phyloP scores from a whole-genome alignment of 257 asterid genomes.

The Solanum sejunctum region DNA sequence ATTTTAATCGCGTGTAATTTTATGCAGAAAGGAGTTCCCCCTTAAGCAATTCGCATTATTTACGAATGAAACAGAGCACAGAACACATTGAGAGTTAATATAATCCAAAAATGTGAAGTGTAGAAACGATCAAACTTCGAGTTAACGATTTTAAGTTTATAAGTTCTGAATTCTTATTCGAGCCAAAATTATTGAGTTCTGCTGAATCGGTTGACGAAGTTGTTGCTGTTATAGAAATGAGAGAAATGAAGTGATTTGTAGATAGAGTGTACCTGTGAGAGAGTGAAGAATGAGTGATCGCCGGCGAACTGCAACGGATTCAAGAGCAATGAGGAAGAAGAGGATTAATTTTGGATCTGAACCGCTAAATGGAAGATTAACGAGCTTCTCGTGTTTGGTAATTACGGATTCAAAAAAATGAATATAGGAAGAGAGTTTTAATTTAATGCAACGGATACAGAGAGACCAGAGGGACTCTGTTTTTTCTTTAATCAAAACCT shows the following conservation, averaged over 20 bases:
- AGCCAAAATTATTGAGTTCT: neutral
- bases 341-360: conserved; percentile 20
- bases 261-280: neutral
- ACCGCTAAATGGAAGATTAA: neutral
- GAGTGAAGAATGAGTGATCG: neutral
- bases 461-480: neutral
- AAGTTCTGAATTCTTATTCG: neutral
- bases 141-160: neutral
- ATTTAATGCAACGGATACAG: conserved; percentile 22
- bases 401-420: conserved; percentile 13
- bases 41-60: too few relatives aligned
- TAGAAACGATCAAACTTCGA: neutral
- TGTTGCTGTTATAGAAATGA: neutral
- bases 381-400: conserved; percentile 45
- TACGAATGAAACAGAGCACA: neutral
- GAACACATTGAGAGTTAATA: neutral
- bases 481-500: neutral
- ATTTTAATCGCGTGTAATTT: neutral
- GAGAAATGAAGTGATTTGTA: neutral
- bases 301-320: neutral
- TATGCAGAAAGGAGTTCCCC: too few relatives aligned
- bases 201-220: neutral
- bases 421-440: conserved; percentile 3
- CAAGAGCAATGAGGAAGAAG: neutral
- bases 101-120: neutral